phyloP scores from a whole-genome alignment of 2,329 filamentous ascomycete genomes.

The Chaetothyriales sp. region DNA sequence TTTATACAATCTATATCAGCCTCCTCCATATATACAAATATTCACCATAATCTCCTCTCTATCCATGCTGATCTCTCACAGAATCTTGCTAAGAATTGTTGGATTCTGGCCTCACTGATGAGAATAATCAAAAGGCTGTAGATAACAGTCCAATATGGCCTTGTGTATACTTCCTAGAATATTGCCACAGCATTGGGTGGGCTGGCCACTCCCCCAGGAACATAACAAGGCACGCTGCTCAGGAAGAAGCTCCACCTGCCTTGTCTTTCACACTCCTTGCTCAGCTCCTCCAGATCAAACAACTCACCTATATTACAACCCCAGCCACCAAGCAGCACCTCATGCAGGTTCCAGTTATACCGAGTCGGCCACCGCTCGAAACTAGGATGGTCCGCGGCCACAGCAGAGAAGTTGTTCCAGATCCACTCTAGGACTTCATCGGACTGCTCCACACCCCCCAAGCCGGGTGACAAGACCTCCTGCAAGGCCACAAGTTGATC shows the following conservation, averaged over 20 bases:
- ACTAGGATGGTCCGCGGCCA: constrained; percentile 22
- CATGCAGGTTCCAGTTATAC: constrained; percentile 16
- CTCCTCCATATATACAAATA: too few relatives aligned
- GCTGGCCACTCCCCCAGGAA: constrained; percentile 17
- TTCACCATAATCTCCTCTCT: too few relatives aligned
- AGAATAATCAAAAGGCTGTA: too few relatives aligned
- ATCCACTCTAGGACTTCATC: constrained; percentile 23
- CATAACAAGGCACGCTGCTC: constrained; percentile 22
- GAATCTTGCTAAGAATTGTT: too few relatives aligned
- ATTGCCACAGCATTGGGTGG: constrained; percentile 18
- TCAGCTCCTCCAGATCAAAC: constrained; percentile 28
- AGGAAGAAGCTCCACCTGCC: constrained; percentile 35
- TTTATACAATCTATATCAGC: too few relatives aligned
- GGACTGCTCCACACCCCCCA: constrained; percentile 22
- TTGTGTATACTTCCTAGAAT: constrained; percentile 6
- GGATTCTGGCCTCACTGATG: too few relatives aligned
- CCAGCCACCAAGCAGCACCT: constrained; percentile 20
- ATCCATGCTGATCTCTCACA: too few relatives aligned
- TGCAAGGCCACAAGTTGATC: constrained; percentile 12
- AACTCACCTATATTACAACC: constrained; percentile 20
- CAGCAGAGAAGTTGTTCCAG: constrained; percentile 23
- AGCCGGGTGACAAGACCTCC: constrained; percentile 7
- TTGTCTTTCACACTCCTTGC: constrained; percentile 23
- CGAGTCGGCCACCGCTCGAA: constrained; percentile 19
- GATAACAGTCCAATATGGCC: background rate